Conservation (phyloP, 805 yeast species). For the Blastobotrys mokoenaii region DNA sequence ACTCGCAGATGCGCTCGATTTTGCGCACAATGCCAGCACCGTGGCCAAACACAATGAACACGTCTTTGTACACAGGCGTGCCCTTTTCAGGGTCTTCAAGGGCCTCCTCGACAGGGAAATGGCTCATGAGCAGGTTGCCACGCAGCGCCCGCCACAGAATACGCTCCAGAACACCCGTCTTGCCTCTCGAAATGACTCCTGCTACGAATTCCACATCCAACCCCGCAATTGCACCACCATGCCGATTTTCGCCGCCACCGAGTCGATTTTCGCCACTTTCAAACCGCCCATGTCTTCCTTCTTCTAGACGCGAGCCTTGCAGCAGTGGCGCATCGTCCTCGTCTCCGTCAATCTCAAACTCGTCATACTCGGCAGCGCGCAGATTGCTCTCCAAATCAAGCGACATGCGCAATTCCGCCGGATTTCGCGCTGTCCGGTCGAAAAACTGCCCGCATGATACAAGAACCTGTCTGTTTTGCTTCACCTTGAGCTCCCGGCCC, state of each 20-base stretch:
- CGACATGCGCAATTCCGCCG: conserved; percentile 11
- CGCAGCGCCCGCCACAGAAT: conserved; percentile 89
- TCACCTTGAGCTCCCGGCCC: conserved; percentile 49
- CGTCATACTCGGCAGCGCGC: not conserved
- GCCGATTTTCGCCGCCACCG: conserved; percentile 15
- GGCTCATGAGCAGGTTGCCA: conserved; percentile 79
- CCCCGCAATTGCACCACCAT: conserved; percentile 15
- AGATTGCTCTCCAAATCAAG: conserved; percentile 4
- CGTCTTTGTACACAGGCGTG: conserved; percentile 58
- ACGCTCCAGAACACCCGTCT: conserved; percentile 62
- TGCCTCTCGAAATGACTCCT: conserved; percentile 73
- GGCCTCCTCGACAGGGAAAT: conserved; percentile 60
- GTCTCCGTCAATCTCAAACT: conserved; percentile 13
- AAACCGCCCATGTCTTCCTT: not conserved
- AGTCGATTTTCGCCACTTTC: not conserved
- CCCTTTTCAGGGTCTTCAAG: conserved; percentile 51
- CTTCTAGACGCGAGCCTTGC: conserved; percentile 14
- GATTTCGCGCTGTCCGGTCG: conserved; percentile 26
- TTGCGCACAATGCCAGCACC: conserved; percentile 66
- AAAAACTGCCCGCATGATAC: conserved; percentile 42
- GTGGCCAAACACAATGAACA: conserved; percentile 85
- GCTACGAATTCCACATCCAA: conserved; percentile 46
- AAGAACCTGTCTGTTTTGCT: conserved; percentile 62
- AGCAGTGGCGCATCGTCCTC: conserved; percentile 31
- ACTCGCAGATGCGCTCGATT: conserved; percentile 74